Evolutionary conservation across 1,284 basidiomycete genomes (phyloP).

Genomic region (Rhodotorula sp.): DNA sequence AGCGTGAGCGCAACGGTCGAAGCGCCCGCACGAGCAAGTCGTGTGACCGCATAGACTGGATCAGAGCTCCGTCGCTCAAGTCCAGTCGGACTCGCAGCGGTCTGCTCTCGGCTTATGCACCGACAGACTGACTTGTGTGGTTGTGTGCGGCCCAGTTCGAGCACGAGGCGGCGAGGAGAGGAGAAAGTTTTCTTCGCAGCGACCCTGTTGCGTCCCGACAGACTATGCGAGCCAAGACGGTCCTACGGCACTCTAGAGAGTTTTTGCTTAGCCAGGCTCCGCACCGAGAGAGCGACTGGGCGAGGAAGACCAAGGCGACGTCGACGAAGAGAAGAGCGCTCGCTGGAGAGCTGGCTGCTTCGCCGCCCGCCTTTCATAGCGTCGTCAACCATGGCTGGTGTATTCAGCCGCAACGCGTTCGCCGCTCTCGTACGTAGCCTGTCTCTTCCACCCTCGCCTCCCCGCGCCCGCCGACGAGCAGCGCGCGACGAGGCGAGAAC

Average conservation of each 20-base stretch:
- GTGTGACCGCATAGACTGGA: no score
- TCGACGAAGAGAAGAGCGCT: neutral
- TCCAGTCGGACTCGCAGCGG: neutral
- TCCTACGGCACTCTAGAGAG: no score
- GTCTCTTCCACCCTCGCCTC: neutral
- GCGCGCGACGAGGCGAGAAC: neutral
- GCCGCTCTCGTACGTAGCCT: conserved; percentile 16
- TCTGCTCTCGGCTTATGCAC: neutral
- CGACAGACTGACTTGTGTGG: neutral
- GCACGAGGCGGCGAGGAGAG: no score
- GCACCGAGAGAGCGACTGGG: neutral
- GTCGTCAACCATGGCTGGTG: conserved; percentile 5
- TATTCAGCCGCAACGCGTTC: conserved; percentile 29
- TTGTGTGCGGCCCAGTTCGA: no score
- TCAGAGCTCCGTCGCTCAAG: no score
- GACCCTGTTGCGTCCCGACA: no score
- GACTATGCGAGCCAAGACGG: no score
- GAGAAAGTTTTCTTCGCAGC: no score
- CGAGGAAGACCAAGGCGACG: neutral
- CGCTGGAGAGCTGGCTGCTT: neutral
- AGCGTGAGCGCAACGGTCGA: no score
- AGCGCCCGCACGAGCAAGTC: no score
- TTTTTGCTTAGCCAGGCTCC: no score
- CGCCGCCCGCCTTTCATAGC: neutral
- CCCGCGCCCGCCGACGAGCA: neutral